These are phyloP conservation scores for Coniochaeta sp. DNA, from an alignment of 2,329 filamentous ascomycete genomes.

Conservation along the genomic window DNA sequence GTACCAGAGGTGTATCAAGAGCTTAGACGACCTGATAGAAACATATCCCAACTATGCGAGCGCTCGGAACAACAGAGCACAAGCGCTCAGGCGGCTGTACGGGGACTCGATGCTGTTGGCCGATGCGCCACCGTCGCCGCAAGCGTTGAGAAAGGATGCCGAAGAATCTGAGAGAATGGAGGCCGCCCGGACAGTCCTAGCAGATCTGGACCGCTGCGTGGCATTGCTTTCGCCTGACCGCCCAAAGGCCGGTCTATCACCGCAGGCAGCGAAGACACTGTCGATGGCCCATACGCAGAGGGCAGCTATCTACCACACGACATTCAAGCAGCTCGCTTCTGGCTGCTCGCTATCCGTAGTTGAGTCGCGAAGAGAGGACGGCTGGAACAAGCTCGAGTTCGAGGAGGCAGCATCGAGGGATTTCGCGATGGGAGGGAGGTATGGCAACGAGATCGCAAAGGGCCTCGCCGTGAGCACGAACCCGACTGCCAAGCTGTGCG, in stretches of 20 bases:
- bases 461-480: conserved; percentile 58
- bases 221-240: conserved; percentile 45
- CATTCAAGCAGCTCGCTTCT: conserved; percentile 42
- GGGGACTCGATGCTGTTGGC: conserved; percentile 51
- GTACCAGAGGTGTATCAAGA: conserved; percentile 39
- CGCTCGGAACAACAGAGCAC: conserved; percentile 68
- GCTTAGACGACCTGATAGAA: conserved; percentile 49
- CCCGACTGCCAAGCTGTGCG: conserved; percentile 63
- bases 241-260: conserved; percentile 48
- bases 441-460: conserved; percentile 59
- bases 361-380: conserved; percentile 32
- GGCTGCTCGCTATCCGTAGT: conserved; percentile 27
- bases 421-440: conserved; percentile 57
- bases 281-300: conserved; percentile 67
- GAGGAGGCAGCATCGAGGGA: conserved; percentile 57
- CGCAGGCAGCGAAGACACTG: conserved; percentile 57
- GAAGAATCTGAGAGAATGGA: conserved; percentile 27
- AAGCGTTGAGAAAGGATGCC: conserved; percentile 33
- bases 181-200: conserved; percentile 34
- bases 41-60: conserved; percentile 61
- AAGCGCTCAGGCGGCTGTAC: conserved; percentile 55
- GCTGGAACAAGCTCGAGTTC: conserved; percentile 48
- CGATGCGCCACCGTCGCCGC: conserved; percentile 26
- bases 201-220: conserved; percentile 53
- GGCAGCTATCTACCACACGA: conserved; percentile 55